Conservation (phyloP, 306 rosid genomes). For the Dalbergia cultrata region DNA sequence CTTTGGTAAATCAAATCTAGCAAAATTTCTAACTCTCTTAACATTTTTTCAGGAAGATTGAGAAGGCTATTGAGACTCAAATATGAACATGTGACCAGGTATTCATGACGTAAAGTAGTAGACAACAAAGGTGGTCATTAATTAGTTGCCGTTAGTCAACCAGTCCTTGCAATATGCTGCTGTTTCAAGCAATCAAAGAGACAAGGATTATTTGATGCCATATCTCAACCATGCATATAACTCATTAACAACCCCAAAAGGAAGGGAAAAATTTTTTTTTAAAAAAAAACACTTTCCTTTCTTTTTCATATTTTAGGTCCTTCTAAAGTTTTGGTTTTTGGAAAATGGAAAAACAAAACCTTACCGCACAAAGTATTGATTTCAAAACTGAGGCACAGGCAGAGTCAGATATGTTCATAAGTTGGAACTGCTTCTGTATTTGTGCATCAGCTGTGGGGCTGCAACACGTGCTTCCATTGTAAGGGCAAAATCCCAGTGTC, state of each 20-base stretch:
- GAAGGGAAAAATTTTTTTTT: not conserved
- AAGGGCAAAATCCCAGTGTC: slow-evolving; percentile 76
- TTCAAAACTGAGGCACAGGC: slow-evolving; percentile 77
- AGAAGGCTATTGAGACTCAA: too few species aligned
- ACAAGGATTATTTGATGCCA: not conserved
- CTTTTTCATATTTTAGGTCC: not conserved
- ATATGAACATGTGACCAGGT: too few species aligned
- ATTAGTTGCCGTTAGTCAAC: not conserved
- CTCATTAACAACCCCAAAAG: not conserved
- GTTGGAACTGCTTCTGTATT: slow-evolving; percentile 70
- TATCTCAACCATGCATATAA: not conserved
- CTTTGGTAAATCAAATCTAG: too few species aligned
- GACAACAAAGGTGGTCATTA: slow-evolving; percentile 9
- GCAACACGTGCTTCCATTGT: slow-evolving; percentile 88
- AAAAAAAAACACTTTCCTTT: too few species aligned
- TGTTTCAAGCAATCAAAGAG: slow-evolving; percentile 23
- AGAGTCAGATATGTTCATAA: slow-evolving; percentile 74
- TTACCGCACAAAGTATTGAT: slow-evolving; percentile 89
- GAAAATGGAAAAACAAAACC: slow-evolving; percentile 21
- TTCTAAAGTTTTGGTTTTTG: not conserved
- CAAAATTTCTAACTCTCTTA: too few species aligned
- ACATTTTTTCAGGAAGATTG: too few species aligned
- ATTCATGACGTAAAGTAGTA: not conserved
- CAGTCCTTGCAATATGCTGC: not conserved
- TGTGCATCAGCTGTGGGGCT: slow-evolving; percentile 72